These are phyloP conservation scores for Willaertia magna DNA, from an alignment of 208 protist species.

Conservation along the genomic window DNA sequence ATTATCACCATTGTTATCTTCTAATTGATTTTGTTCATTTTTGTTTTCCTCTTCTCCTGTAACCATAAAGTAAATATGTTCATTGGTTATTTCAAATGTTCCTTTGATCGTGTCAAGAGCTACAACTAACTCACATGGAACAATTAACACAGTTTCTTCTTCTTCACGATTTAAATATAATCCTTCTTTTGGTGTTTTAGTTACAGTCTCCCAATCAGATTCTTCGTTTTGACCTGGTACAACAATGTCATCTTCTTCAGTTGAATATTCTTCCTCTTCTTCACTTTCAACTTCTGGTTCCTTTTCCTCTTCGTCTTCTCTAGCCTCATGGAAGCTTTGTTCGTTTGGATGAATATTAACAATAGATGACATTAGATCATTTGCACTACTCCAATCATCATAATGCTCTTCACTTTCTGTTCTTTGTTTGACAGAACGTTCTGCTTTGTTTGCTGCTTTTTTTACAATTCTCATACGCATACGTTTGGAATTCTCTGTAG, in stretches of 20 bases:
- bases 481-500: neutral
- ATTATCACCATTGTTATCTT: neutral
- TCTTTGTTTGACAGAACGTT: neutral
- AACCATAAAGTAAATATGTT: neutral
- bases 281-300: neutral
- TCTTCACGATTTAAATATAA: neutral
- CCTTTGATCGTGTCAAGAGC: neutral
- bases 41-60: neutral
- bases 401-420: neutral
- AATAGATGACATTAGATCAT: neutral
- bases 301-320: neutral
- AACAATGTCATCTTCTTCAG: neutral
- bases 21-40: too few relatives aligned
- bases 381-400: neutral
- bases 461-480: neutral
- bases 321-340: too few relatives aligned
- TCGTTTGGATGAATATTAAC: too few relatives aligned
- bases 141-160: neutral
- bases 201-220: neutral
- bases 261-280: neutral
- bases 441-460: neutral
- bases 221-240: neutral
- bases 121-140: neutral
- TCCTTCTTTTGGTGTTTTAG: neutral
- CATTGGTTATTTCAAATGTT: neutral